Base-by-base conservation (phyloP, 2,329 filamentous ascomycete genomes). In the Colletotrichum sp. region DNA sequence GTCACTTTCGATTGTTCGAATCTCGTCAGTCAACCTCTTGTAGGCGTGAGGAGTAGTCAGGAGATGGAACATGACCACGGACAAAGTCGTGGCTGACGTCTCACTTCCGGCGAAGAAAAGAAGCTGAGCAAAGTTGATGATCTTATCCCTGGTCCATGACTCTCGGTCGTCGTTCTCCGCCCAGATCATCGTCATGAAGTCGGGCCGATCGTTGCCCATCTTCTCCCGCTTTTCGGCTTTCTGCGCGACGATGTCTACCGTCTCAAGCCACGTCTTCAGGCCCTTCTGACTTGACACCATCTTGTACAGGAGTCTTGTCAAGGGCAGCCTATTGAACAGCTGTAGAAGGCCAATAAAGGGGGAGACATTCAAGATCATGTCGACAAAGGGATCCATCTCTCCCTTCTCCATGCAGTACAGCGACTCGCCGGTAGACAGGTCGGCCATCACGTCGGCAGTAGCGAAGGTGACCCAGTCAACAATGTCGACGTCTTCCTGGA, bases 1-100 rank as follows among this genome's bases (percentile, higher is more conserved):
- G 34, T 82, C 79, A 1, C 30, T 77, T 2, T 74, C 64, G 70
- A 86, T 86, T 1, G 79, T 63, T 2, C 85, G 82, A 7, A 88
- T 77, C 79, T 87, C 86, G 1, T 80, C 30, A 7, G 77, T 77
- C 21, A 86, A 52, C 32, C 77, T 83, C 43, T 34, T 36, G 21
- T 57, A 59, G 3, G 66, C 66, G 14, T 68, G 43, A 18, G 66
- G 66, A 24, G 21, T 55, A 30, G 66, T 59, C 28, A 55, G 34
- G 18, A 68, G 66, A 1, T 57, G 30, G 18, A 57, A 68, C 14
- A 36, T 57, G 13, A 68, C 66, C 30, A 55, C 66, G 43, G 43
- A 68, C 2, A 68, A 6, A 6, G 52, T 59, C 26, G 66, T 68
- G 26, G 66, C 66, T 26, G 52, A 57, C 10, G 66, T 68, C 26